These are phyloP conservation scores for Prunella vulgaris DNA, from an alignment of 257 asterid genomes.

Conservation along the genomic window DNA sequence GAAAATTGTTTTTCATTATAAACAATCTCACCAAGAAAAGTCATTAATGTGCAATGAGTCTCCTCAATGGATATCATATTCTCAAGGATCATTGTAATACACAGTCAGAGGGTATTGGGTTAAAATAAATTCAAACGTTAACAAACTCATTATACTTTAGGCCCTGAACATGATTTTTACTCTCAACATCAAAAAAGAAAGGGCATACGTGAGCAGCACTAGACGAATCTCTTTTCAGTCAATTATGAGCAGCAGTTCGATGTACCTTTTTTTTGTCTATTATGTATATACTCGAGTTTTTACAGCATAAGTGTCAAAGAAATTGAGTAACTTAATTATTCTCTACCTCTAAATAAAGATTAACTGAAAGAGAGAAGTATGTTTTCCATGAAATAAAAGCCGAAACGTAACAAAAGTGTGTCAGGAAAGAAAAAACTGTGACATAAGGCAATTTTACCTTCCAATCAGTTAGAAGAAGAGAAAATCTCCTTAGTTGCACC, in stretches of 20 bases:
- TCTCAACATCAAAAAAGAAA: no score
- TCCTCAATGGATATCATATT: background rate
- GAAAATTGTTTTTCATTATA: background rate
- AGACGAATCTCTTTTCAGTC: background rate
- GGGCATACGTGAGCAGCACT: no score
- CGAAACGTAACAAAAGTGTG: background rate
- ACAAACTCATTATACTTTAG: no score
- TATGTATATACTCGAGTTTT: background rate
- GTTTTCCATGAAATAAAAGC: background rate
- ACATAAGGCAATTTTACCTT: slow-evolving; percentile 46
- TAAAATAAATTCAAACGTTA: background rate
- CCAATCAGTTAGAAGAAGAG: slow-evolving; percentile 73
- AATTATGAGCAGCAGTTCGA: background rate
- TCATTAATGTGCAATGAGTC: background rate
- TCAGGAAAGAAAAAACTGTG: background rate
- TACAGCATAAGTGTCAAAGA: background rate
- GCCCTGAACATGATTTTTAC: no score
- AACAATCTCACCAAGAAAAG: background rate
- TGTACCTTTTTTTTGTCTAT: background rate
- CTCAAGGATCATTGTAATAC: background rate
- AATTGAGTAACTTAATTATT: background rate
- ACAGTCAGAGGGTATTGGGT: background rate
- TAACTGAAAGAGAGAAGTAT: slow-evolving; percentile 5
- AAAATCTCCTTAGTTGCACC: slow-evolving; percentile 54
- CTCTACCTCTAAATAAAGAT: background rate